A percentile compares a stretch with the other conserved stretches of the same genome.
phyloP scores from a whole-genome alignment of 2,329 filamentous ascomycete species.

The Sporothrix inflata region DNA sequence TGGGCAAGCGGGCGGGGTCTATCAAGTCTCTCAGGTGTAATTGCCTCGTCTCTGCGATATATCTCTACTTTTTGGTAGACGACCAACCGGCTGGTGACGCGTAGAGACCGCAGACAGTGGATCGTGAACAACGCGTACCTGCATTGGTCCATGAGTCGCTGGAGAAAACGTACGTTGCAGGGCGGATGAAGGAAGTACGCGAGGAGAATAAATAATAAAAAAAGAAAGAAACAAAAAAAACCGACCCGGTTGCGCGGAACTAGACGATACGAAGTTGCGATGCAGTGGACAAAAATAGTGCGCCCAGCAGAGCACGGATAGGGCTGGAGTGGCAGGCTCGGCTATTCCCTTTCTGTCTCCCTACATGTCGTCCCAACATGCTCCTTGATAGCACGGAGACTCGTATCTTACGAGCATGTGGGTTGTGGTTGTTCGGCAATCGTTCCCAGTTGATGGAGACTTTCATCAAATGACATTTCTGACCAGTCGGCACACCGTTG shows the following conservation, averaged over 20 bases:
- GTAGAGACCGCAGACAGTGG: background rate
- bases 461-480: background rate
- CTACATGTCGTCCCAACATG: background rate
- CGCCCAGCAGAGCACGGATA: background rate
- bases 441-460: background rate
- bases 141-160: background rate
- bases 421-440: background rate
- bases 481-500: background rate
- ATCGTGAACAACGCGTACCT: background rate
- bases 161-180: background rate
- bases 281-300: conserved; percentile 3
- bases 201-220: background rate
- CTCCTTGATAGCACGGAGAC: background rate
- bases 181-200: background rate
- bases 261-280: background rate
- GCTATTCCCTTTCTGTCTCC: conserved; percentile 14
- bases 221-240: background rate
- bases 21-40: background rate
- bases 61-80: background rate
- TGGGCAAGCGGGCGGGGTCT: conserved; percentile 7
- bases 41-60: background rate
- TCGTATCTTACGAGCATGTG: background rate
- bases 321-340: conserved; percentile 18
- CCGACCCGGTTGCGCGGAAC: background rate
- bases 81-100: conserved; percentile 6